Conservation (phyloP, 1,284 basidiomycete genomes). For the Papiliotrema nemorosa region DNA sequence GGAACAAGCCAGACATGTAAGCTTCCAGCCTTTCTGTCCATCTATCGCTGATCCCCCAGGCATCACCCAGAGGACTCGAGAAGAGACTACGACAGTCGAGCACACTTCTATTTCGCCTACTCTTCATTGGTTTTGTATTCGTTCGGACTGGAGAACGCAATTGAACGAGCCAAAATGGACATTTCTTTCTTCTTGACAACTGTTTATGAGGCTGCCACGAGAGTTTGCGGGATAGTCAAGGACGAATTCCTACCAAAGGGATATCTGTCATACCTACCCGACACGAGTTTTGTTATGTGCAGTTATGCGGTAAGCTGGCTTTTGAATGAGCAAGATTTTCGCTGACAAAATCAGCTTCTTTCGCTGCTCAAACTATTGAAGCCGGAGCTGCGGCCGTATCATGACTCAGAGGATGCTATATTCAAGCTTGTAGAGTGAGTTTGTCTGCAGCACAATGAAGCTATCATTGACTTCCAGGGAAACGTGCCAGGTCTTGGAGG, state of each 20-base stretch:
- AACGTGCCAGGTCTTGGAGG: slow-evolving; percentile 73
- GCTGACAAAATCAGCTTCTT: slow-evolving; percentile 56
- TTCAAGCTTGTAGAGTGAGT: slow-evolving; percentile 32
- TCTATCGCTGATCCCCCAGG: not conserved
- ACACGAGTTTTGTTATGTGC: slow-evolving; percentile 86
- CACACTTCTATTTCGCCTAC: slow-evolving; percentile 77
- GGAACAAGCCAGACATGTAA: slow-evolving; percentile 9
- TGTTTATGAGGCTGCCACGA: slow-evolving; percentile 67
- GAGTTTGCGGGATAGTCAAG: slow-evolving; percentile 42
- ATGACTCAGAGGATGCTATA: slow-evolving; percentile 39
- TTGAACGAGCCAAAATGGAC: slow-evolving; percentile 61
- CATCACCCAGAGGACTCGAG: not conserved
- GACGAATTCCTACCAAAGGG: slow-evolving; percentile 72
- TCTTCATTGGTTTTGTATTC: slow-evolving; percentile 84
- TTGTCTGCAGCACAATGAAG: slow-evolving; percentile 71
- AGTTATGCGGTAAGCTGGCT: slow-evolving; percentile 62
- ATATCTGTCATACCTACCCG: slow-evolving; percentile 78
- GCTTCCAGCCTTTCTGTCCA: not conserved
- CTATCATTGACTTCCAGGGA: slow-evolving; percentile 54
- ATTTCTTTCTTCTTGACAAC: slow-evolving; percentile 83
- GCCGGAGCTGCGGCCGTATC: slow-evolving; percentile 44
- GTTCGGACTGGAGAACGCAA: slow-evolving; percentile 88
- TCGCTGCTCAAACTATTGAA: slow-evolving; percentile 74
- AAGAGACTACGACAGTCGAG: slow-evolving; percentile 39
- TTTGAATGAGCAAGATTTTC: too few relatives aligned